Conservation (phyloP, 306 rosid species). For the Trifolium dubium region DNA sequence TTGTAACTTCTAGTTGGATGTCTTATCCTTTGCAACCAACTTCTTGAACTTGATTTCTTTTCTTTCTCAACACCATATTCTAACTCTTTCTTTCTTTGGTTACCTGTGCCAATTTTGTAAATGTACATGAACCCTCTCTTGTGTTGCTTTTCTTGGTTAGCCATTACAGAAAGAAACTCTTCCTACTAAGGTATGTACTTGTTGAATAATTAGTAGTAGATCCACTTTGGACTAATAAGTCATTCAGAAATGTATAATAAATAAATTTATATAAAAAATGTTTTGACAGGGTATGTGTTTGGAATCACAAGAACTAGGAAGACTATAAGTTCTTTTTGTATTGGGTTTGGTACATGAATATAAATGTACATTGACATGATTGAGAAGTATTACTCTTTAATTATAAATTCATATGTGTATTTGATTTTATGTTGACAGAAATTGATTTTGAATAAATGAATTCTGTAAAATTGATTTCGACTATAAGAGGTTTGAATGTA, state of each 20-base stretch:
- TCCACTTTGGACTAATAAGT: constrained; percentile 41
- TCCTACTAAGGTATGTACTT: neutral
- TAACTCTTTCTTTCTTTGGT: constrained; percentile 45
- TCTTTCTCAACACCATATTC: constrained; percentile 36
- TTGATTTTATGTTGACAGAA: too few species aligned
- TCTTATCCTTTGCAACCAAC: constrained; percentile 56
- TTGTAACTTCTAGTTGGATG: constrained; percentile 41
- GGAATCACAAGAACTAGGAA: constrained; percentile 52
- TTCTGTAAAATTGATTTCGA: too few species aligned
- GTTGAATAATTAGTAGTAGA: constrained; percentile 28
- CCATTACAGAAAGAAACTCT: constrained; percentile 46
- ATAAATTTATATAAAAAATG: constrained; percentile 26
- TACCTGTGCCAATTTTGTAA: constrained; percentile 61
- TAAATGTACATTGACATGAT: too few species aligned
- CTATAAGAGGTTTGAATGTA: too few species aligned
- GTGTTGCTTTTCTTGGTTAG: constrained; percentile 64
- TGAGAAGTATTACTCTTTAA: neutral
- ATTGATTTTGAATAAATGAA: too few species aligned
- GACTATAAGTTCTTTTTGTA: neutral
- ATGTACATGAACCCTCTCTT: constrained; percentile 61
- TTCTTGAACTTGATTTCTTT: constrained; percentile 52
- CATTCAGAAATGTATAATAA: constrained; percentile 26
- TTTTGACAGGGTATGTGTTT: constrained; percentile 35
- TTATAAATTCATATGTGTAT: too few species aligned
- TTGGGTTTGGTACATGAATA: too few species aligned